Base-by-base conservation (phyloP, 768 basidiomycete species). In the Mycena capillaripes region DNA sequence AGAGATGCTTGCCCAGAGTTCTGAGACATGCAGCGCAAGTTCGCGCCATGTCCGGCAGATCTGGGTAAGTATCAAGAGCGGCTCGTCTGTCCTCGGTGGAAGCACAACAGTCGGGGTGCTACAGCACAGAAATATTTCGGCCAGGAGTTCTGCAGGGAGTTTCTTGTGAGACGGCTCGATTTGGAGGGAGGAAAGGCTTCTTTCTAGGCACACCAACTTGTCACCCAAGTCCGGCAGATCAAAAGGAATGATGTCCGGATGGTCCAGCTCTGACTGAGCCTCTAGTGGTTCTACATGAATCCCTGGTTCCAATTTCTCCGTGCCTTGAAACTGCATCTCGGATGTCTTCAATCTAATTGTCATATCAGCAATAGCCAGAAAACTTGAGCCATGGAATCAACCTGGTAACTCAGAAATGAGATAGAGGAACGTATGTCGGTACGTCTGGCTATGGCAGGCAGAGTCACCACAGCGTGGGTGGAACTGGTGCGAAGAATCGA, bases 1-100 rank as follows among this genome's bases (percentile, higher is more conserved):
- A 2, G 60, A 53, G 21, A 71, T 66, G 10, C 27, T 60, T 1
- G 48, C 70, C 70, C 63, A 71, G 19, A 71, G 64, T 21, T 71
- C 57, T 4, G 70, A 50, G 7, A 38, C 21, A 30, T 60, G 14
- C 21, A 66, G 32, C 6, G 58, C 64, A 21, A 71, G 46, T 10
- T 66, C 57, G n/a, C 64, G 57, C 70, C 70, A 71, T 11, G 29
- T 11, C 10, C 46, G 29, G 50, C 57, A 71, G 36, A 66, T 64
- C 23, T 66, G 70, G 6, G 50, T 27, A 17, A 71, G 48, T 4
- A 11, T 17, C 21, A 66, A 19, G 10, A 55, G 48, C 14, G 64
- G 36, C 19, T 71, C 57, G 27, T 62, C 57, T n/a, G 29, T 1
- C 21, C 29, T 36, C 5, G 64, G 64, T 21, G 70, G 70, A 19